phyloP scores from a whole-genome alignment of 768 basidiomycete species.

The Kockovaella imperatae region DNA sequence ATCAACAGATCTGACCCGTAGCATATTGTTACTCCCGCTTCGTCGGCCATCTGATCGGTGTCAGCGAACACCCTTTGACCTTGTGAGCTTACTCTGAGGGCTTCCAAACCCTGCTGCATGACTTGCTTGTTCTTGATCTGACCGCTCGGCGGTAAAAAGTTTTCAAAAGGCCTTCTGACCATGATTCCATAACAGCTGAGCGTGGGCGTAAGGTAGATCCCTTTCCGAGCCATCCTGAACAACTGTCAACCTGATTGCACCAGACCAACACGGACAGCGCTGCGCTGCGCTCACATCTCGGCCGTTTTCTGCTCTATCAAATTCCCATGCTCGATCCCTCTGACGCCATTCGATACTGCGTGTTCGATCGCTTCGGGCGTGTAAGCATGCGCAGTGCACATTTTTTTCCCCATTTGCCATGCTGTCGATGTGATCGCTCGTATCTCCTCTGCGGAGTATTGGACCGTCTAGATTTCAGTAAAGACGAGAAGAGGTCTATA shows the following conservation, averaged over 20 bases:
- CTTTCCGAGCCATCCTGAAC: slow-evolving; percentile 47
- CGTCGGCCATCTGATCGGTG: slow-evolving; percentile 47
- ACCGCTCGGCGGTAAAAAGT: slow-evolving; percentile 46
- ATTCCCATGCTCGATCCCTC: slow-evolving; percentile 51
- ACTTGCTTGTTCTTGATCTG: slow-evolving; percentile 48
- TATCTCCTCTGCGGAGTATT: slow-evolving; percentile 49
- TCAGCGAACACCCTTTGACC: no score
- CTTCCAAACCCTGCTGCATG: slow-evolving; percentile 47
- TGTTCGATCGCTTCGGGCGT: slow-evolving; percentile 49
- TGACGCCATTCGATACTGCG: slow-evolving; percentile 49
- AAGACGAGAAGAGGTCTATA: no score
- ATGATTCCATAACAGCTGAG: slow-evolving; percentile 49
- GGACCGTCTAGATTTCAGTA: slow-evolving; percentile 49
- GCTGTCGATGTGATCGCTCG: slow-evolving; percentile 48
- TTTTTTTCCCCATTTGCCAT: slow-evolving; percentile 47
- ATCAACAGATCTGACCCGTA: slow-evolving; percentile 47
- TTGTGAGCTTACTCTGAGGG: no score
- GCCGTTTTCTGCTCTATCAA: slow-evolving; percentile 47
- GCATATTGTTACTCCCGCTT: slow-evolving; percentile 48
- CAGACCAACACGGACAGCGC: no score
- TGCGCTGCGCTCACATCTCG: slow-evolving; percentile 26
- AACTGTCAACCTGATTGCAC: neutral
- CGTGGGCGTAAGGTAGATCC: slow-evolving; percentile 50
- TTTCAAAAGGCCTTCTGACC: slow-evolving; percentile 48
- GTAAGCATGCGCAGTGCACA: slow-evolving; percentile 43